phyloP scores from a whole-genome alignment of 768 basidiomycete species.

The Boletus rufocinnamomeus region DNA sequence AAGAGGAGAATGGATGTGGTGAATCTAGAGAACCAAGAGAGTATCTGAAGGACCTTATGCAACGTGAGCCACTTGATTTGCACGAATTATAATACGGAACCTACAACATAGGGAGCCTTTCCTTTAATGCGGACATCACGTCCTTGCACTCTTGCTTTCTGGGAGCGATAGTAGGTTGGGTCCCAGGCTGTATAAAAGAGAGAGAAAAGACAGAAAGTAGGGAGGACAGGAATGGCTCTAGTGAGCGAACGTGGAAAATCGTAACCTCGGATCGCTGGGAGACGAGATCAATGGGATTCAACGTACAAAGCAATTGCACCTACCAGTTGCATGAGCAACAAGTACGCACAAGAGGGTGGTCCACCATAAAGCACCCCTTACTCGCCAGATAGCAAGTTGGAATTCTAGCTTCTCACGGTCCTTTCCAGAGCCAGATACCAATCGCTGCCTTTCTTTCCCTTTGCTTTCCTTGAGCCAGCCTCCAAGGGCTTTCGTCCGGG shows the following conservation, averaged over 20 bases:
- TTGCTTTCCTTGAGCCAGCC: slow-evolving; percentile 67
- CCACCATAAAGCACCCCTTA: slow-evolving; percentile 70
- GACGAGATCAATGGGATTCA: slow-evolving; percentile 1
- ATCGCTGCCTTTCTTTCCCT: slow-evolving; percentile 60
- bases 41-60: slow-evolving; percentile 58
- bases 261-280: slow-evolving; percentile 25
- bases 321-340: slow-evolving; percentile 49
- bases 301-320: slow-evolving; percentile 17
- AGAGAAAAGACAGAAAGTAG: slow-evolving; percentile 55
- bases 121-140: slow-evolving; percentile 69
- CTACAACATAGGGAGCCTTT: slow-evolving; percentile 62
- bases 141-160: slow-evolving; percentile 66
- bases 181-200: slow-evolving; percentile 86
- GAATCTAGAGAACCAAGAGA: slow-evolving; percentile 59
- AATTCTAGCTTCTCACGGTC: slow-evolving; percentile 46
- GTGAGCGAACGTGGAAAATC: slow-evolving; percentile 21
- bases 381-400: slow-evolving; percentile 65
- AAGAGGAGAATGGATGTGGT: slow-evolving; percentile 49
- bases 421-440: slow-evolving; percentile 42
- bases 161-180: slow-evolving; percentile 68
- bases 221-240: slow-evolving; percentile 43
- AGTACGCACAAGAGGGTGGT: slow-evolving; percentile 46
- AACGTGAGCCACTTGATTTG: slow-evolving; percentile 1
- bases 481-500: slow-evolving; percentile 73
- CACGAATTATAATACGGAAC: slow-evolving; percentile 25